Conservation (phyloP, 208 protist species). For the Trypanosoma grayi region DNA sequence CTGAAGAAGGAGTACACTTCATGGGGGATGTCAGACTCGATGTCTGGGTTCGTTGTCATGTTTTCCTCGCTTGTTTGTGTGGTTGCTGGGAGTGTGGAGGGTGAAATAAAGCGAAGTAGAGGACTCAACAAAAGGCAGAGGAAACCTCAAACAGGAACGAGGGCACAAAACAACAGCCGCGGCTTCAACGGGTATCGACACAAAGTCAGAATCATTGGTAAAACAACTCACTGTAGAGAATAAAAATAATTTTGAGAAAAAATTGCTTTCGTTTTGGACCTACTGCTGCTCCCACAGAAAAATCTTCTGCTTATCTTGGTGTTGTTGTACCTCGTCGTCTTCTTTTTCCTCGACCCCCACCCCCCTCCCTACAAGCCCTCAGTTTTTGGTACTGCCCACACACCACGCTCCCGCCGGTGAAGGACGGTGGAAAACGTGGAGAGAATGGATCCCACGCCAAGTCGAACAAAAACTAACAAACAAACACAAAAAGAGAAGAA, state of each 20-base stretch:
- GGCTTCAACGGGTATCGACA: too few species aligned
- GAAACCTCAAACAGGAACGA: slow-evolving; percentile 1
- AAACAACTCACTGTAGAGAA: slow-evolving; percentile 4
- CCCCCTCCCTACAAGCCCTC: too few species aligned
- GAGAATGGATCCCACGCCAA: neutral
- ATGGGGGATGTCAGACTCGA: slow-evolving; percentile 83
- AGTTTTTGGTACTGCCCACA: too few species aligned
- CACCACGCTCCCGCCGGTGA: neutral
- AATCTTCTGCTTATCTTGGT: too few species aligned
- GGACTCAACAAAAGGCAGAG: neutral
- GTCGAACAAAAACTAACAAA: slow-evolving; percentile 8
- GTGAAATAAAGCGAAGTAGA: neutral
- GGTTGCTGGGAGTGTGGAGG: neutral
- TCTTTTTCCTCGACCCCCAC: too few species aligned
- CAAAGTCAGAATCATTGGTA: too few species aligned
- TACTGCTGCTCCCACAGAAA: neutral
- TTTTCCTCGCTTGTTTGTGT: slow-evolving; percentile 5
- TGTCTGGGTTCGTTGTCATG: slow-evolving; percentile 89
- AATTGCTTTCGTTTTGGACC: too few species aligned
- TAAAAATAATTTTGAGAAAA: slow-evolving; percentile 13
- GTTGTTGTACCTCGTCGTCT: too few species aligned
- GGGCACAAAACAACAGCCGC: neutral
- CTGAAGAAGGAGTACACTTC: slow-evolving; percentile 79
- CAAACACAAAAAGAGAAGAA: neutral
- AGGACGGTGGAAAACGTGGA: too few species aligned